Percentiles rank a stretch among this genome's conserved stretches.
Conservation (phyloP, 1,139 yeast genomes). For the Sugiyamaella xylanicola region DNA sequence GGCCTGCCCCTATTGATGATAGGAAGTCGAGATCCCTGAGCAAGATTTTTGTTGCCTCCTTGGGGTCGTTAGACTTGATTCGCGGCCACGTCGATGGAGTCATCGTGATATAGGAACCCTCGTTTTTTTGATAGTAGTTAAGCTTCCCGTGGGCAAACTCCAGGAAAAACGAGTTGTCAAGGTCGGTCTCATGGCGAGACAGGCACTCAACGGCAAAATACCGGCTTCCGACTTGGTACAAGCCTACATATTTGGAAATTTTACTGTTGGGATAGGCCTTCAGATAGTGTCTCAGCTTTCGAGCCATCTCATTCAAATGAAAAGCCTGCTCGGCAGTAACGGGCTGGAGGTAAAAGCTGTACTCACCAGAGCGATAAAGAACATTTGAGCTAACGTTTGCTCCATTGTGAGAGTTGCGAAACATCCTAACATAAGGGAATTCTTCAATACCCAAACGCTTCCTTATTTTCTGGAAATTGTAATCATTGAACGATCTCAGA, state of each 20-base stretch:
- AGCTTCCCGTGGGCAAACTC: neutral
- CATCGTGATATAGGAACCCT: neutral
- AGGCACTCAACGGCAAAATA: neutral
- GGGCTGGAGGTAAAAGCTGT: neutral
- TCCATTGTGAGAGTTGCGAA: neutral
- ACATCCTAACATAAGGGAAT: neutral
- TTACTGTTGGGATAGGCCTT: neutral
- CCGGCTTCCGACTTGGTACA: neutral
- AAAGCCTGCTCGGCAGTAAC: neutral
- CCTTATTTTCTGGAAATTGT: neutral
- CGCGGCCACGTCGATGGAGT: neutral
- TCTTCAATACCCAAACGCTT: neutral
- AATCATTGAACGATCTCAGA: neutral
- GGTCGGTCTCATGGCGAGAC: neutral
- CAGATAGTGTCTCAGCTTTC: neutral
- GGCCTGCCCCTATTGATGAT: neutral
- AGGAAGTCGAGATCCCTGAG: neutral
- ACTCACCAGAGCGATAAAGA: neutral
- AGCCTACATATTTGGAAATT: neutral
- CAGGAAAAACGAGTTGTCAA: neutral
- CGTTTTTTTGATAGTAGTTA: neutral
- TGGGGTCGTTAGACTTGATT: neutral
- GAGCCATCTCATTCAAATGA: neutral
- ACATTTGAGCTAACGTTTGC: neutral
- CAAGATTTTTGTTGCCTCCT: neutral